Evolutionary conservation across 2,329 filamentous ascomycete genomes (phyloP).

Genomic region (Xylariomycetidae sp.): DNA sequence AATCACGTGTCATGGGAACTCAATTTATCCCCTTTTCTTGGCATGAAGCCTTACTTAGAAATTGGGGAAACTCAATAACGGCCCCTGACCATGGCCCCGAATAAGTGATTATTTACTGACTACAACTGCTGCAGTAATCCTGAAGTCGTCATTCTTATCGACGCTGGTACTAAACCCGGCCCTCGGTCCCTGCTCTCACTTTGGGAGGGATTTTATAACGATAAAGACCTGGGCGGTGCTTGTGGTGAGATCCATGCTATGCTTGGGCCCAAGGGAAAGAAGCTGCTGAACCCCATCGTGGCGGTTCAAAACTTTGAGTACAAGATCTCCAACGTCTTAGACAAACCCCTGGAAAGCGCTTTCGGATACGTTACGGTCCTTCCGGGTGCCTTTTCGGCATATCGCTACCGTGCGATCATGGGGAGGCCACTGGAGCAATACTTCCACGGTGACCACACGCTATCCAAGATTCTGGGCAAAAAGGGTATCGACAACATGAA

Average conservation of each 20-base stretch:
- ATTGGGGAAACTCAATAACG: no score
- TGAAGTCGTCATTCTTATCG: conserved; percentile 86
- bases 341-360: conserved; percentile 89
- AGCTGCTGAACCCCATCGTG: conserved; percentile 85
- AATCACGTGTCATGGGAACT: no score
- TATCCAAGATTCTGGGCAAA: conserved; percentile 71
- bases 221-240: conserved; percentile 92
- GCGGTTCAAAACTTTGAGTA: conserved; percentile 97
- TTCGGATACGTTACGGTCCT: conserved; percentile 95
- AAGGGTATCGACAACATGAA: conserved; percentile 97
- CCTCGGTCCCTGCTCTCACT: conserved; percentile 80
- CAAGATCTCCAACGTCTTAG: conserved; percentile 96
- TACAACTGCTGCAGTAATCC: no score
- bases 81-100: no score
- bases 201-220: conserved; percentile 97
- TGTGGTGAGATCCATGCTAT: conserved; percentile 68
- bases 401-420: conserved; percentile 94
- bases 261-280: conserved; percentile 62
- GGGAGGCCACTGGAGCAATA: conserved; percentile 94
- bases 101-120: no score
- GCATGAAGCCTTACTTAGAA: no score
- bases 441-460: conserved; percentile 94
- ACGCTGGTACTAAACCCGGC: conserved; percentile 91
- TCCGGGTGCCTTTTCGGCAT: conserved; percentile 96
- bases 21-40: no score